These are phyloP conservation scores for Sporothrix dimorphospora DNA, from an alignment of 2,329 filamentous ascomycete genomes.

Conservation along the genomic window DNA sequence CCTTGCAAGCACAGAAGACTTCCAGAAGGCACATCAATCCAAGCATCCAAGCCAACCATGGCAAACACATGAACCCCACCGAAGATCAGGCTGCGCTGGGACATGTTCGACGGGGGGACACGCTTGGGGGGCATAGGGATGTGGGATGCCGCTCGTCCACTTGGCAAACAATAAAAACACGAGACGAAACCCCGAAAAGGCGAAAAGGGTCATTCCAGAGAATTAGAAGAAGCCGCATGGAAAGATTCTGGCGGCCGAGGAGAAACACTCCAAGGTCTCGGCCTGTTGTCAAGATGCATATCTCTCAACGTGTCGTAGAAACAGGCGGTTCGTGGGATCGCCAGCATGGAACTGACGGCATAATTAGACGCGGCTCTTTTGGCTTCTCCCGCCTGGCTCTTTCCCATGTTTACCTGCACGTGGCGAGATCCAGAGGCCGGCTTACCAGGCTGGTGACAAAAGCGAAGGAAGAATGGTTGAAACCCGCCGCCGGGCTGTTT, in stretches of 20 bases:
- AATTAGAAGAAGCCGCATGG: background rate
- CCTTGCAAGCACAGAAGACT: conserved; percentile 6
- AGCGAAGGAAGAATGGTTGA: background rate
- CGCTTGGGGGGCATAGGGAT: background rate
- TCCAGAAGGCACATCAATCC: conserved; percentile 24
- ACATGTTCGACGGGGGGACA: conserved; percentile 9
- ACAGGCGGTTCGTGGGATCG: conserved; percentile 30
- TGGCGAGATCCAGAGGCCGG: background rate
- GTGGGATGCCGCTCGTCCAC: background rate
- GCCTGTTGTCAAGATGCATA: background rate
- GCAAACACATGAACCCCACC: conserved; percentile 14
- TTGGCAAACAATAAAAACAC: background rate
- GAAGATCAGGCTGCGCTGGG: conserved; percentile 23
- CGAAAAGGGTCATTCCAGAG: background rate
- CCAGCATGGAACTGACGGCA: conserved; percentile 29
- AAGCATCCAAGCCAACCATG: background rate
- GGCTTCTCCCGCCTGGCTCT: conserved; percentile 24
- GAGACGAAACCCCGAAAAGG: background rate
- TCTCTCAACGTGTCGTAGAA: background rate
- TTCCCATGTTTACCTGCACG: conserved; percentile 20
- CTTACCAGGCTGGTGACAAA: conserved; percentile 20
- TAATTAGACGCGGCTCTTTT: conserved; percentile 12
- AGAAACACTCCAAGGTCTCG: background rate
- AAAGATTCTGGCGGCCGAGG: background rate
- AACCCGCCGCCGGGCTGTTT: background rate